phyloP scores from a whole-genome alignment of 768 basidiomycete genomes.

The Tylopilus felleus region DNA sequence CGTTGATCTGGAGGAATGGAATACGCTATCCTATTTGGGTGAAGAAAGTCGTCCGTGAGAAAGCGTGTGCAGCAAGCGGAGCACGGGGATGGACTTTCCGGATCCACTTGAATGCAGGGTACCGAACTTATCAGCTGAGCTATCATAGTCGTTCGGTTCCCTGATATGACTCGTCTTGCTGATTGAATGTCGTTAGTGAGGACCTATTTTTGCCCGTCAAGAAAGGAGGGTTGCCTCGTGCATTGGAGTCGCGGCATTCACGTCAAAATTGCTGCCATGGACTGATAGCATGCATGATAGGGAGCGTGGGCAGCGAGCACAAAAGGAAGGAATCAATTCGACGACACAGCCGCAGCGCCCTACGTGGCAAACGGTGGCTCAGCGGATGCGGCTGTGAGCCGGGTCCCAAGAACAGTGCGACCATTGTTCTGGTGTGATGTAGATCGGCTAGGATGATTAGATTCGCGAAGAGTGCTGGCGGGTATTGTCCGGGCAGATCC shows the following conservation, averaged over 20 bases:
- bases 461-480: neutral
- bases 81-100: neutral
- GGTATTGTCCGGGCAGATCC: neutral
- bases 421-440: no score
- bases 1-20: slow-evolving; percentile 9
- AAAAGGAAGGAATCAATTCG: neutral
- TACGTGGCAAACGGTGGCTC: neutral
- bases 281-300: no score
- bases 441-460: neutral
- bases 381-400: no score
- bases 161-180: slow-evolving; percentile 5
- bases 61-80: neutral
- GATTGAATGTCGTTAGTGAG: slow-evolving; percentile 6
- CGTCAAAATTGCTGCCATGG: neutral
- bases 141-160: slow-evolving; percentile 3
- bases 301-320: no score
- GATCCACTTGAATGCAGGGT: neutral
- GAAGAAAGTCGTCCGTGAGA: neutral
- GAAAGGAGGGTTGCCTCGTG: slow-evolving; percentile 23
- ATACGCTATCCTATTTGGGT: neutral
- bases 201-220: neutral
- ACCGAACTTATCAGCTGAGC: neutral
- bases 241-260: neutral
- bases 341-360: neutral
- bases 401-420: neutral